Evolutionary conservation across 345 rosid genomes (phyloP), one percentile per base, ranked within the genome.

Genomic region (Xanthoceras sorbifolium): DNA sequence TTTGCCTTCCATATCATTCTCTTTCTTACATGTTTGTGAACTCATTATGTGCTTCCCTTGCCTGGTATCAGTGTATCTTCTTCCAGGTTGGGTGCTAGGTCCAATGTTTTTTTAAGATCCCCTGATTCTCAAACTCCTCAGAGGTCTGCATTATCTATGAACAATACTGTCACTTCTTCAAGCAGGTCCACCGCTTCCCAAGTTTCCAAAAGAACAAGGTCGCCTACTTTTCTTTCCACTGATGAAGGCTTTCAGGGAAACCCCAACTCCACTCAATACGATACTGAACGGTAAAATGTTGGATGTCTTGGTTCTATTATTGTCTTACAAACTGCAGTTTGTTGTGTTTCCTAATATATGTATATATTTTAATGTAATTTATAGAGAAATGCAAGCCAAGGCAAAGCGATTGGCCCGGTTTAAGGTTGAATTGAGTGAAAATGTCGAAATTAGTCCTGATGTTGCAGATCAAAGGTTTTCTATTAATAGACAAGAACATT

Each of bases 361-460:
- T 54, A 2, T 50, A 50, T 55, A 17, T 75, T 64, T 70, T 55
- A 55, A 34, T 73, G 74, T 73, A 60, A 76, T 71, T 68, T 70
- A 55, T 85, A 93, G 98, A 79, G 97, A 93, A 85, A 86, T 85
- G 79, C 89, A 90, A 82, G 97, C 97, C 85, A 93, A 91, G 89
- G 97, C 89, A 46, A 93, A 91, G 85, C 86, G 97, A 67, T 84
- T 89, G 78, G 93, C 91, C 34, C 97, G 98, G 63, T 93, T 93
- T 83, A 93, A 86, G 83, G 83, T 77, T 55, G 98, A 91, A 84
- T 79, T 93, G 80, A 88, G 82, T 77, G 90, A 88, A 65, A 79
- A 57, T 63, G 75, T 77, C 20, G 76, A 85, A 80, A 73, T 23
- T 62, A 77, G 80, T 67, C 76, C 86, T 66, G 85, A 83, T 79